Conservation (phyloP, 768 basidiomycete genomes). For the Sporobolomyces pararoseus region DNA sequence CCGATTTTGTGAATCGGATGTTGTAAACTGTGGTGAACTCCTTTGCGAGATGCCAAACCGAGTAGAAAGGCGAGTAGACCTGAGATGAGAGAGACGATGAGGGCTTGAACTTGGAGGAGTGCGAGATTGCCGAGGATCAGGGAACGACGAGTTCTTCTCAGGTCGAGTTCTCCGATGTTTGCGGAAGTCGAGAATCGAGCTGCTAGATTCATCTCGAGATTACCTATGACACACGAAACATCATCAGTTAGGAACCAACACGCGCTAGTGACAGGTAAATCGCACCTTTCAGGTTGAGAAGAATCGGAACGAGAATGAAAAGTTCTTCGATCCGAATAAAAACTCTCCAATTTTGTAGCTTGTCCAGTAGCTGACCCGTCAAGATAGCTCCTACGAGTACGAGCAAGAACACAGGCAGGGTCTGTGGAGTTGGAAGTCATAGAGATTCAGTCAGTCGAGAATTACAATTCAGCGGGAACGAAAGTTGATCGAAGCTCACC, state of each 20-base stretch:
- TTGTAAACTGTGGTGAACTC: conserved; percentile 40
- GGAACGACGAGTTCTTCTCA: conserved; percentile 58
- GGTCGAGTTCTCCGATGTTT: conserved; percentile 87
- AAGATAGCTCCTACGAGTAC: conserved; percentile 79
- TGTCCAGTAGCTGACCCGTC: conserved; percentile 83
- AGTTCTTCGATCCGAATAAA: conserved; percentile 88
- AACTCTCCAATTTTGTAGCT: conserved; percentile 81
- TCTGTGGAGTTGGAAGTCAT: conserved; percentile 54
- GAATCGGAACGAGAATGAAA: conserved; percentile 90
- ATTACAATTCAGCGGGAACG: too few species aligned
- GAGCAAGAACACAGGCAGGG: conserved; percentile 78
- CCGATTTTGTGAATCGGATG: conserved; percentile 31
- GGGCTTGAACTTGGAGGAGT: conserved; percentile 87
- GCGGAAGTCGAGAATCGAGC: conserved; percentile 89
- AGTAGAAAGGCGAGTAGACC: conserved; percentile 71
- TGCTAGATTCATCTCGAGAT: conserved; percentile 97
- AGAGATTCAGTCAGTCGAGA: background rate
- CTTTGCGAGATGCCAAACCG: conserved; percentile 52
- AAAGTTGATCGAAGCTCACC: conserved; percentile 37
- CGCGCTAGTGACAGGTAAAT: too few species aligned
- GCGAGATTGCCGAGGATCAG: conserved; percentile 78
- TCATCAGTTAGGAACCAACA: too few species aligned
- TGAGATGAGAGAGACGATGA: conserved; percentile 80
- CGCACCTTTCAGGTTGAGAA: conserved; percentile 90
- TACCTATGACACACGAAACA: too few species aligned